Evolutionary conservation across 495 filamentous ascomycete genomes (phyloP).

Genomic region (Aspergillus wentii): DNA sequence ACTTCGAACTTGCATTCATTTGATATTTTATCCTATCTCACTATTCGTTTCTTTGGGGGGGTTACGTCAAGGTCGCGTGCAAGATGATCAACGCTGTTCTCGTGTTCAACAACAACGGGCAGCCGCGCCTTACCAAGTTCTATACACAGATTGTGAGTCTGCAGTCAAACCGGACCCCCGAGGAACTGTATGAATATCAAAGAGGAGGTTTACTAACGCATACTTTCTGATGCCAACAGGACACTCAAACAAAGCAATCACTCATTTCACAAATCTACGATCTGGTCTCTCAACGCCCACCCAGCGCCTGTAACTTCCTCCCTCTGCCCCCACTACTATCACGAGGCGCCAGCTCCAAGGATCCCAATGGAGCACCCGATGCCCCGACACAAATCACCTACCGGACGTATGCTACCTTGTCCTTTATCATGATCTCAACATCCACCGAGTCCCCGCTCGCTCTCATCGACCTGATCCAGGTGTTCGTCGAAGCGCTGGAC

Average conservation of each 20-base stretch:
- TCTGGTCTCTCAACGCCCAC: slow-evolving; percentile 84
- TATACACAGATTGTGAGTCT: slow-evolving; percentile 87
- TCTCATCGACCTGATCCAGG: slow-evolving; percentile 93
- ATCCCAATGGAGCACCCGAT: slow-evolving; percentile 64
- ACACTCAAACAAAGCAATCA: slow-evolving; percentile 90
- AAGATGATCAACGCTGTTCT: slow-evolving; percentile 97
- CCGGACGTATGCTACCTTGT: slow-evolving; percentile 95
- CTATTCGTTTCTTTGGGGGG: neutral
- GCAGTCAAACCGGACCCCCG: neutral
- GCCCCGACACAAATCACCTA: slow-evolving; percentile 94
- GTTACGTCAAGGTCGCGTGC: too few species aligned
- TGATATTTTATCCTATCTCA: neutral
- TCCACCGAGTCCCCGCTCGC: slow-evolving; percentile 94
- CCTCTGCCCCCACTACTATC: slow-evolving; percentile 69
- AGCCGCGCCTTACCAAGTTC: slow-evolving; percentile 96
- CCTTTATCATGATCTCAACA: slow-evolving; percentile 98
- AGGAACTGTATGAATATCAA: too few species aligned
- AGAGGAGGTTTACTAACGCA: too few species aligned
- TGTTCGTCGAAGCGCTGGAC: slow-evolving; percentile 94
- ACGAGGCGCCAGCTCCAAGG: slow-evolving; percentile 52
- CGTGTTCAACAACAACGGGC: slow-evolving; percentile 97
- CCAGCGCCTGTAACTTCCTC: slow-evolving; percentile 94
- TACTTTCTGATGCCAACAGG: slow-evolving; percentile 43
- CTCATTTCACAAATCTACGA: slow-evolving; percentile 97
- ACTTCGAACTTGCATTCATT: neutral